These are phyloP conservation scores for Lactarius deliciosus DNA, from an alignment of 768 basidiomycete species.

Conservation along the genomic window DNA sequence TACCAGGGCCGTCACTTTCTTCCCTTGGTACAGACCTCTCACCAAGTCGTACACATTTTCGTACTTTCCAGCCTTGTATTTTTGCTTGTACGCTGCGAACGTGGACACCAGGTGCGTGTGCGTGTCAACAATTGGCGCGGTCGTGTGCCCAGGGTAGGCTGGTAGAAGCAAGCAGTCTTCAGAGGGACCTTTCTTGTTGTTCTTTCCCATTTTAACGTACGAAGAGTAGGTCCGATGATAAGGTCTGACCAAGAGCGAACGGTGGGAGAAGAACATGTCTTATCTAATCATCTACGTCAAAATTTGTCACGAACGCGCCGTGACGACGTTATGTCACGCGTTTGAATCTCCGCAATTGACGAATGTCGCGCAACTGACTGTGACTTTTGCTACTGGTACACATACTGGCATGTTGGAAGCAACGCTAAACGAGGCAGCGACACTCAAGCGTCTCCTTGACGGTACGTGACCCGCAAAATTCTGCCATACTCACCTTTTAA, in stretches of 20 bases:
- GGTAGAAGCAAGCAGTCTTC: slow-evolving; percentile 27
- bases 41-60: slow-evolving; percentile 68
- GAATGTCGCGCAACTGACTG: neutral
- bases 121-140: slow-evolving; percentile 68
- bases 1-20: slow-evolving; percentile 63
- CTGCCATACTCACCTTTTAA: slow-evolving; percentile 15
- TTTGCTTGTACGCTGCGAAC: slow-evolving; percentile 56
- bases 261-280: neutral
- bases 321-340: slow-evolving; percentile 28
- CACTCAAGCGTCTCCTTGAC: slow-evolving; percentile 91
- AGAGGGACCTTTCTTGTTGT: slow-evolving; percentile 25
- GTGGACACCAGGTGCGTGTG: slow-evolving; percentile 85
- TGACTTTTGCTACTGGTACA: neutral
- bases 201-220: slow-evolving; percentile 21
- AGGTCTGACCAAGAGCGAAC: neutral
- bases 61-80: slow-evolving; percentile 59
- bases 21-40: slow-evolving; percentile 54
- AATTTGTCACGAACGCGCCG: slow-evolving; percentile 19
- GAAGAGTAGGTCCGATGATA: neutral
- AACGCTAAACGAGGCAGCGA: slow-evolving; percentile 80
- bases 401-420: slow-evolving; percentile 77
- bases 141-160: slow-evolving; percentile 14
- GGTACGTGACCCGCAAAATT: slow-evolving; percentile 49
- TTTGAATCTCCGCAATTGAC: slow-evolving; percentile 27
- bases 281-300: neutral